A percentile compares a stretch with the other conserved stretches of the same genome.
These are phyloP conservation scores for Penicillium janthinellum DNA, from an alignment of 2,329 filamentous ascomycete species.

Conservation along the genomic window DNA sequence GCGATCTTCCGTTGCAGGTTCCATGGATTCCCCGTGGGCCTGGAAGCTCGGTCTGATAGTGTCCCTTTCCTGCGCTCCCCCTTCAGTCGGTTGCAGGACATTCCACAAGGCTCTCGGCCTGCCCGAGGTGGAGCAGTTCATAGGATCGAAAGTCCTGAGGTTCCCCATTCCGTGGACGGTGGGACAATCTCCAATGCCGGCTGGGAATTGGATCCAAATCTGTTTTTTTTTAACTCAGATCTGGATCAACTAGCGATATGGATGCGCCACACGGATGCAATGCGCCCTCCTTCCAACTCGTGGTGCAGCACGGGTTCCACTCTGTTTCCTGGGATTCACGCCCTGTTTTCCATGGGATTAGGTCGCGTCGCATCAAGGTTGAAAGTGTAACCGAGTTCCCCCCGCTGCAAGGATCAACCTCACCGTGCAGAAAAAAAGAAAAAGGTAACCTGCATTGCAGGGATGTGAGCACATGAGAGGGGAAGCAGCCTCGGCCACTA, in stretches of 20 bases:
- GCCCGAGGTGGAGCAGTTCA: not conserved
- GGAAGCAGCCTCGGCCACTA: not conserved
- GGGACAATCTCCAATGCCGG: not conserved
- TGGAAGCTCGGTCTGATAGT: not conserved
- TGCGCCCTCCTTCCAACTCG: slow-evolving; percentile 1
- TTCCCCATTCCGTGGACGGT: not conserved
- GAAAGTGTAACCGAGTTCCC: not conserved
- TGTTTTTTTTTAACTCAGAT: slow-evolving; percentile 4
- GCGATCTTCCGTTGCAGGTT: not conserved
- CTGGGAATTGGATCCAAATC: not conserved
- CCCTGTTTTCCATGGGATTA: not conserved
- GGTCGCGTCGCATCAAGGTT: not conserved
- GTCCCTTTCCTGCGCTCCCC: not conserved
- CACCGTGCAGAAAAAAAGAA: slow-evolving; percentile 8
- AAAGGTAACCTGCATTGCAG: slow-evolving; percentile 7
- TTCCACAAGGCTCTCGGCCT: not conserved
- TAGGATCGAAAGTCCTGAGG: not conserved
- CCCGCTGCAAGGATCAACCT: slow-evolving; percentile 21
- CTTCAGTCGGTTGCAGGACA: slow-evolving; percentile 2
- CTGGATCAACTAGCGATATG: slow-evolving; percentile 15
- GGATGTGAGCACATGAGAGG: not conserved
- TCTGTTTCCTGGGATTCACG: slow-evolving; percentile 6
- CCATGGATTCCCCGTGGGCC: not conserved
- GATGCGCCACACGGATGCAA: slow-evolving; percentile 10
- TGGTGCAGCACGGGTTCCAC: slow-evolving; percentile 9